Conservation (phyloP, 306 rosid genomes). For the Heteromeles arbutifolia region DNA sequence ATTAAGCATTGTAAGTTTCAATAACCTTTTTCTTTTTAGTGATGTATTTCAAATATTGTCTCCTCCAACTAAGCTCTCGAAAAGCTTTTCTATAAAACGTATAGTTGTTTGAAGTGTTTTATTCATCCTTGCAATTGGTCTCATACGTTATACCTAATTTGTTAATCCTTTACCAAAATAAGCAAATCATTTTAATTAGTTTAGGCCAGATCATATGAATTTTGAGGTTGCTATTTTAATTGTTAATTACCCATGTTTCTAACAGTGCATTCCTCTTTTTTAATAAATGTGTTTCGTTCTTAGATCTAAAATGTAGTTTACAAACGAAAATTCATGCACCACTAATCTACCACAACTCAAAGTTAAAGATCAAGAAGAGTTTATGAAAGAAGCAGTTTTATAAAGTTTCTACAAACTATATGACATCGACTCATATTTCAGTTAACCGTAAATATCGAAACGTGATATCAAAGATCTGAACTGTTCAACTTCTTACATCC, state of each 20-base stretch:
- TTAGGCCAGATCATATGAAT: neutral
- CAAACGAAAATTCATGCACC: constrained; percentile 19
- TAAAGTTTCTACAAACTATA: no score
- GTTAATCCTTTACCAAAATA: neutral
- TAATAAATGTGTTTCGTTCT: neutral
- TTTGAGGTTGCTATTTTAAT: neutral
- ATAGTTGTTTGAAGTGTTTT: neutral
- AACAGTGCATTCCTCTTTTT: neutral
- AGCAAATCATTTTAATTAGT: neutral
- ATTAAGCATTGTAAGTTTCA: neutral
- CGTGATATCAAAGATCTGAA: no score
- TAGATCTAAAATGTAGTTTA: constrained; percentile 12
- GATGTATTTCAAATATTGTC: neutral
- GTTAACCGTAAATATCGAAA: no score
- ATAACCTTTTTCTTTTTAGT: neutral
- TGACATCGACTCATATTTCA: no score
- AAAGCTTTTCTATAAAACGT: neutral
- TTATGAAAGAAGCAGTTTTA: constrained; percentile 17
- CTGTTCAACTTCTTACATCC: no score
- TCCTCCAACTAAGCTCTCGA: neutral
- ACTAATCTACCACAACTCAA: neutral
- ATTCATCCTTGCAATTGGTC: neutral
- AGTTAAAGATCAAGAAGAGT: constrained; percentile 26
- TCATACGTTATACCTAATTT: neutral
- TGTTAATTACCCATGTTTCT: neutral